A percentile compares a stretch with the other conserved stretches of the same genome.
Evolutionary conservation across 371 early-diverging fungal genomes (phyloP).

Genomic region (Ecytonucleospora hepatopenaei): DNA sequence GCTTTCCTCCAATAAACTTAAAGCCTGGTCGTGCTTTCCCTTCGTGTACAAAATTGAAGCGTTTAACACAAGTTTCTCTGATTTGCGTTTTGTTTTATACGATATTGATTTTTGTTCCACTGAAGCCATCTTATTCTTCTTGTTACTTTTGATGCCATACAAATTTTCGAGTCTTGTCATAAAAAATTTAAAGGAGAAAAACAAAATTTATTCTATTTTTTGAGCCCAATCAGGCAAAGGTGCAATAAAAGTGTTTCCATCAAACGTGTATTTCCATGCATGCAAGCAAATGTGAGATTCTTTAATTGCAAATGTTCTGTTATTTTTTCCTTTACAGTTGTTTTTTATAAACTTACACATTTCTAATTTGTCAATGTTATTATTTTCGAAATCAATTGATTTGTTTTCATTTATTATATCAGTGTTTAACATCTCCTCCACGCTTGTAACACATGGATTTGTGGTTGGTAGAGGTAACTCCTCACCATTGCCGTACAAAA

Average conservation of each 20-base stretch:
- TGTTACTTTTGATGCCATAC: constrained; percentile 9
- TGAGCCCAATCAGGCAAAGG: constrained; percentile 49
- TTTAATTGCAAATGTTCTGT: constrained; percentile 34
- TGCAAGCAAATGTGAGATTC: constrained; percentile 51
- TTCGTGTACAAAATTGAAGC: constrained; percentile 51
- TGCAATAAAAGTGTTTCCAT: constrained; percentile 47
- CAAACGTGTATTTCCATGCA: constrained; percentile 52
- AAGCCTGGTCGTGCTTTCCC: constrained; percentile 32
- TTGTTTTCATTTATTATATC: too few relatives aligned
- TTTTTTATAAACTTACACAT: constrained; percentile 29
- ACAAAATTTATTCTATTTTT: background rate
- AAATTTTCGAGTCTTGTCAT: constrained; percentile 16
- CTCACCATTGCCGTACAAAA: constrained; percentile 33
- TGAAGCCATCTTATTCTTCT: constrained; percentile 11
- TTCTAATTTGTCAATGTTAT: constrained; percentile 6
- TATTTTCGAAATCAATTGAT: constrained; percentile 1
- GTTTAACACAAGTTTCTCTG: constrained; percentile 28
- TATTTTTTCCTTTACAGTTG: constrained; percentile 44
- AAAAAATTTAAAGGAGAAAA: background rate
- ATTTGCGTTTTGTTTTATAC: constrained; percentile 19
- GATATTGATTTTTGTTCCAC: constrained; percentile 22
- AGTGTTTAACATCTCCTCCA: too few relatives aligned
- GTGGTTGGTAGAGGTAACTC: background rate
- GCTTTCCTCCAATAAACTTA: constrained; percentile 38
- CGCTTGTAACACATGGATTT: too few relatives aligned